Conservation (phyloP, 1,284 basidiomycete species). For the Dichomitus squalens region DNA sequence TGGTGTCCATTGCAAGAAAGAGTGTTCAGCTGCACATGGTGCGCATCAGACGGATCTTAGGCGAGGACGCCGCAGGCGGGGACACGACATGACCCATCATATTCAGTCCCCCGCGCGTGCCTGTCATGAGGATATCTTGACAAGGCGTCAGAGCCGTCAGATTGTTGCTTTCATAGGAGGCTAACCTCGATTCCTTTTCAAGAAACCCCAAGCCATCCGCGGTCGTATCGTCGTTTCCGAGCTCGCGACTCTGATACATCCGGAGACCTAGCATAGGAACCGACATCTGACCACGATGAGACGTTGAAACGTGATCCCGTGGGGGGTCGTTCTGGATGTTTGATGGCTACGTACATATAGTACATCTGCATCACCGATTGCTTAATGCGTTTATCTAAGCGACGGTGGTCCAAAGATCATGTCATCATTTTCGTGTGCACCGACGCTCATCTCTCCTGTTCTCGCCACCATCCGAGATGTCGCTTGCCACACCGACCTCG, state of each 20-base stretch:
- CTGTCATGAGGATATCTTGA: not conserved
- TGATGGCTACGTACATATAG: too few species aligned
- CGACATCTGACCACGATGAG: too few species aligned
- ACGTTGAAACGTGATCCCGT: too few species aligned
- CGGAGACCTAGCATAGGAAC: too few species aligned
- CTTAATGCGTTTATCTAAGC: not conserved
- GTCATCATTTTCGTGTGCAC: not conserved
- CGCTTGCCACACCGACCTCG: constrained; percentile 37
- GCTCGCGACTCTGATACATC: too few species aligned
- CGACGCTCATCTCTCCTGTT: not conserved
- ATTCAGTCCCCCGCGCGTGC: not conserved
- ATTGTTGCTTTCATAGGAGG: not conserved
- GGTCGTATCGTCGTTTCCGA: too few species aligned
- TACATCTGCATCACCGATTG: too few species aligned
- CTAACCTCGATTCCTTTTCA: too few species aligned
- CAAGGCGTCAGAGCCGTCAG: not conserved
- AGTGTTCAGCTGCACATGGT: constrained; percentile 10
- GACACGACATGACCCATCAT: not conserved
- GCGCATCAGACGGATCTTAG: constrained; percentile 8
- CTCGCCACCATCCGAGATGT: constrained; percentile 19
- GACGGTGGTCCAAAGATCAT: not conserved
- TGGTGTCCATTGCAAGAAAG: not conserved
- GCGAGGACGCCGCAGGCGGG: not conserved
- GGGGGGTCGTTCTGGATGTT: too few species aligned
- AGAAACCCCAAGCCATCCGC: too few species aligned